These are phyloP conservation scores for Cryphonectria nitschkei DNA, from an alignment of 2,329 filamentous ascomycete genomes.

Conservation along the genomic window DNA sequence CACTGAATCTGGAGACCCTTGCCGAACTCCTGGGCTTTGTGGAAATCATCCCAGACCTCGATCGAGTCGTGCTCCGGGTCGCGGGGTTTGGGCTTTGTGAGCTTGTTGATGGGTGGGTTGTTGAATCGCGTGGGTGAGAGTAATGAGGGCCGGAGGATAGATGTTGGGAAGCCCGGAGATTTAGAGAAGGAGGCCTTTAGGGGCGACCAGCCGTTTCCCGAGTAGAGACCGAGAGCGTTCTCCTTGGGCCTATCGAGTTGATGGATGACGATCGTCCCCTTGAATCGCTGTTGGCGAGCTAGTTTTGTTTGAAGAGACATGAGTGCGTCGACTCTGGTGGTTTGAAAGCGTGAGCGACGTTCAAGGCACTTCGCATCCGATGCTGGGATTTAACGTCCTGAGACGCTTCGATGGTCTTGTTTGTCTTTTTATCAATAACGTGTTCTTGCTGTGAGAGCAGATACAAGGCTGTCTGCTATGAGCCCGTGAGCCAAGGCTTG, in stretches of 20 bases:
- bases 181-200: background rate
- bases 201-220: constrained; percentile 1
- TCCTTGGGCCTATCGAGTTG: constrained; percentile 6
- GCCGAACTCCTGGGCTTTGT: constrained; percentile 10
- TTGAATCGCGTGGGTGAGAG: background rate
- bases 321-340: background rate
- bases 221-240: constrained; percentile 16
- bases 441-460: background rate
- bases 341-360: background rate
- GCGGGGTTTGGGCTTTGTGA: constrained; percentile 13
- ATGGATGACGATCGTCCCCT: constrained; percentile 5
- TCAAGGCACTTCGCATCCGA: background rate
- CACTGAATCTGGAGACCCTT: constrained; percentile 15
- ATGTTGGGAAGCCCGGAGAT: background rate
- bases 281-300: constrained; percentile 14
- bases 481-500: background rate
- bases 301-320: constrained; percentile 14
- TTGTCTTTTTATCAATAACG: background rate
- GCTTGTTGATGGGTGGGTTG: constrained; percentile 1
- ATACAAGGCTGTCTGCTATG: background rate
- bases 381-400: background rate
- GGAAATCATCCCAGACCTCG: constrained; percentile 7
- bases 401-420: background rate
- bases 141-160: background rate
- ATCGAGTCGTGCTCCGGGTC: background rate